A percentile compares a stretch with the other conserved stretches of the same genome.
phyloP scores from a whole-genome alignment of 1,139 yeast species.

The Zygotorulaspora mrakii region DNA sequence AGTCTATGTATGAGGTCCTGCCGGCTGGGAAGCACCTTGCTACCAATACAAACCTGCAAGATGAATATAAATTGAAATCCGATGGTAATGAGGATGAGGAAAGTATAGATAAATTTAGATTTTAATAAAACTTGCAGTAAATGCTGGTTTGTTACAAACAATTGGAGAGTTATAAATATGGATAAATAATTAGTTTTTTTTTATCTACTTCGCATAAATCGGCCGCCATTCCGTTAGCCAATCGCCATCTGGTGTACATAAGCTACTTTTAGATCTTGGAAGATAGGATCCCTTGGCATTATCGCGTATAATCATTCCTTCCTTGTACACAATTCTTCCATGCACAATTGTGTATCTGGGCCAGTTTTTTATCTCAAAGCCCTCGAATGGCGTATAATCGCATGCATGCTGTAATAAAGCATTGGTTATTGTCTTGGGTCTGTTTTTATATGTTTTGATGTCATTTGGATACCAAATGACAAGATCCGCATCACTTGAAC shows the following conservation, averaged over 20 bases:
- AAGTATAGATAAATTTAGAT: too few relatives aligned
- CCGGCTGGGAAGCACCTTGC: not conserved
- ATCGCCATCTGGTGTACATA: slow-evolving; percentile 9
- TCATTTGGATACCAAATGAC: slow-evolving; percentile 45
- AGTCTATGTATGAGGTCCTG: slow-evolving; percentile 24
- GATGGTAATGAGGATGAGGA: slow-evolving; percentile 6
- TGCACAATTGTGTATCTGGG: slow-evolving; percentile 45
- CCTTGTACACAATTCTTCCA: slow-evolving; percentile 38
- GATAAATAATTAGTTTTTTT: slow-evolving; percentile 1
- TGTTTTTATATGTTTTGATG: slow-evolving; percentile 21
- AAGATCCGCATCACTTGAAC: slow-evolving; percentile 44
- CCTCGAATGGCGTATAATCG: slow-evolving; percentile 48
- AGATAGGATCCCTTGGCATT: slow-evolving; percentile 16
- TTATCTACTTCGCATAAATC: slow-evolving; percentile 2
- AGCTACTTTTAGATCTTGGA: slow-evolving; percentile 13
- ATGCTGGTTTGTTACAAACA: too few relatives aligned
- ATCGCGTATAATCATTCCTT: slow-evolving; percentile 13
- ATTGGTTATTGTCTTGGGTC: slow-evolving; percentile 37
- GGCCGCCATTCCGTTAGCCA: slow-evolving; percentile 16
- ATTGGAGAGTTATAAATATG: too few relatives aligned
- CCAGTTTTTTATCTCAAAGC: slow-evolving; percentile 44
- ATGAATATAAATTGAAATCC: not conserved
- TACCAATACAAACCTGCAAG: too few relatives aligned
- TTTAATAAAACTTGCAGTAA: too few relatives aligned
- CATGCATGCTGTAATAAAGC: slow-evolving; percentile 42